Evolutionary conservation across 225 moss, liverwort and hornwort species (phyloP).

Genomic region (Bryoerythrophyllum caledonicum): DNA sequence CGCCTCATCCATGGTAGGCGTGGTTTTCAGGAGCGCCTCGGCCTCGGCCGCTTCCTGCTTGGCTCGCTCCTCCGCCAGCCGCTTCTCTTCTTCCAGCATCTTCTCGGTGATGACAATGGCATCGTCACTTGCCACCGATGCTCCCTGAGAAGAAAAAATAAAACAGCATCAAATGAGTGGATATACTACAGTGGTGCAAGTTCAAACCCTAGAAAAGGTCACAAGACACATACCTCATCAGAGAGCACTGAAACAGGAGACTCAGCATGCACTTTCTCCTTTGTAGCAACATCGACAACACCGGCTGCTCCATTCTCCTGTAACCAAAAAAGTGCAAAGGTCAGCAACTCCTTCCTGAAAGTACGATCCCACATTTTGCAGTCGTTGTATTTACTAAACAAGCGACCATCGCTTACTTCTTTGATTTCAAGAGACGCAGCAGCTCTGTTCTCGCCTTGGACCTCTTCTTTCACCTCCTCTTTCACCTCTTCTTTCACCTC

Average conservation of each 20-base stretch:
- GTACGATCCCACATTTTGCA: neutral
- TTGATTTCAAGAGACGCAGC: slow-evolving; percentile 23
- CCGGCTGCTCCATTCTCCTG: slow-evolving; percentile 17
- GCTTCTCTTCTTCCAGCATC: slow-evolving; percentile 71
- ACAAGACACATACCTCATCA: slow-evolving; percentile 35
- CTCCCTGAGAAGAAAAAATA: slow-evolving; percentile 24
- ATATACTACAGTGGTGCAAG: neutral
- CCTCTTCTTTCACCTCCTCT: slow-evolving; percentile 15
- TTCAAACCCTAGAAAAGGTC: neutral
- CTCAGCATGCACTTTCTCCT: slow-evolving; percentile 35
- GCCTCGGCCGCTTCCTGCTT: slow-evolving; percentile 41
- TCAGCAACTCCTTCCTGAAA: neutral
- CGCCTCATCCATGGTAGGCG: slow-evolving; percentile 42
- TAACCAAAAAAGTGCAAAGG: neutral
- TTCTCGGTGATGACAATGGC: slow-evolving; percentile 45
- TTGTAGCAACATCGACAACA: slow-evolving; percentile 1
- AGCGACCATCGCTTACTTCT: slow-evolving; percentile 18
- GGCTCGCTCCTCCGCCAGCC: slow-evolving; percentile 46
- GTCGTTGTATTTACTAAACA: neutral
- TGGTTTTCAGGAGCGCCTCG: slow-evolving; percentile 30
- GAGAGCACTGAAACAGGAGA: slow-evolving; percentile 50
- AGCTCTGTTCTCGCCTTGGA: slow-evolving; percentile 17
- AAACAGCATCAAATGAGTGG: neutral
- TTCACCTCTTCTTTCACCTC: neutral
- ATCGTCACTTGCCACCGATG: slow-evolving; percentile 40